phyloP scores from a whole-genome alignment of 495 filamentous ascomycete genomes.

The Pyronema omphalodes region DNA sequence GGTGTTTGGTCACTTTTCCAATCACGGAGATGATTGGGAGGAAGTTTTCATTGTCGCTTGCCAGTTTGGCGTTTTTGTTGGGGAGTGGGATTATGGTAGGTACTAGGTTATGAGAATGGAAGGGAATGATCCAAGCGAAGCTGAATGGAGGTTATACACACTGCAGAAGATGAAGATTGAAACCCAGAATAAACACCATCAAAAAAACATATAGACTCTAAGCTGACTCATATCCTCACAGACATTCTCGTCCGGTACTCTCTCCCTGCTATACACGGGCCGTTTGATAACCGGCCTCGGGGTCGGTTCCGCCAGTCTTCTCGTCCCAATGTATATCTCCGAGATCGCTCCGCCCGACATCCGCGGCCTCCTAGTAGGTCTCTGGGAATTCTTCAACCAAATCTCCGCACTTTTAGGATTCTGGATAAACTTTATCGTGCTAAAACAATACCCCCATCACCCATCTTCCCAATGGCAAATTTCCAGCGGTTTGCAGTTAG shows the following conservation, averaged over 20 bases:
- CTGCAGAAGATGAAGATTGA: too few relatives aligned
- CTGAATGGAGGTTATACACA: too few relatives aligned
- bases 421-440: constrained; percentile 39
- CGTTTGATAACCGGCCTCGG: constrained; percentile 26
- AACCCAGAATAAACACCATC: too few relatives aligned
- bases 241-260: constrained; percentile 10
- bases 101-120: neutral
- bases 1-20: constrained; percentile 27
- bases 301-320: constrained; percentile 24
- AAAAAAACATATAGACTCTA: neutral
- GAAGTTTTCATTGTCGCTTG: constrained; percentile 11
- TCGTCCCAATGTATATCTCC: constrained; percentile 32
- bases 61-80: constrained; percentile 6
- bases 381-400: constrained; percentile 38
- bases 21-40: constrained; percentile 28
- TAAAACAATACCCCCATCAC: neutral
- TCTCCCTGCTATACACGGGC: constrained; percentile 24
- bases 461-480: constrained; percentile 35
- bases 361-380: constrained; percentile 35
- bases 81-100: constrained; percentile 7
- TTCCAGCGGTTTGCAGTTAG: constrained; percentile 38
- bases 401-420: constrained; percentile 36
- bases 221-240: neutral
- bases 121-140: constrained; percentile 7
- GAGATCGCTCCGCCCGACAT: constrained; percentile 41